Evolutionary conservation across 208 protist genomes (phyloP), one percentile per base, ranked within the genome.

Genomic region (Wallacemonas rigidus): DNA sequence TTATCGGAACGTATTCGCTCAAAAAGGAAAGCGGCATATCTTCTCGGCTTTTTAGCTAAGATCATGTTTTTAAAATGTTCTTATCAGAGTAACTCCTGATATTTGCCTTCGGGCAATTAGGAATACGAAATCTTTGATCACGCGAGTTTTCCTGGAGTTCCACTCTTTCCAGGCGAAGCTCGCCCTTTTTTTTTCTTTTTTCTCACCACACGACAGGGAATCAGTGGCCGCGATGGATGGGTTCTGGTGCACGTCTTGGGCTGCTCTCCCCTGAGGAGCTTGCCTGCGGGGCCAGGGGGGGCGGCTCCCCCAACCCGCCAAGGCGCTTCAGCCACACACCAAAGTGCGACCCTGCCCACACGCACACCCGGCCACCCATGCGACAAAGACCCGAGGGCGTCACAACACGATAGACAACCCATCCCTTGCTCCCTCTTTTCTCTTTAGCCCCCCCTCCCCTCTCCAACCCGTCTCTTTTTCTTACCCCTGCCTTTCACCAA

Each of bases 1-100:
- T 50, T 1, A 14, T 6, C 12, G 45, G 0, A 6, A 50, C 6
- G 45, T 0, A 12, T 1, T 12, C 8, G 45, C 45, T 6, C 45
- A 50, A 50, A 50, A 50, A 0, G 45, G 53, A 38, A 1, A n/a
- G 14, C 53, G 53, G 11, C 53, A 86, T 76, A 88, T 92, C 87
- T 89, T 92, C 87, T 92, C 87, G 87, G 87, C 87, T 92, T 79
- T 92, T 89, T 92, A 92, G 87, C 87, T 92, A 92, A 92, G 87
- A 92, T 92, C 87, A 92, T 89, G 87, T 89, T 92, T 89, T 89
- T 86, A 92, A 92, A 92, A 83, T 92, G 87, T 89, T 92, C 83
- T 92, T 89, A 92, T 92, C 87, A 92, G 87, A 92, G 87, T 92
- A 92, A 92, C 81, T 92, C 83, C 87, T 92, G 87, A 92, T 92